Evolutionary conservation across 495 filamentous ascomycete genomes (phyloP), one percentile per base, ranked within the genome.

Genomic region (Penicillium nucicola): DNA sequence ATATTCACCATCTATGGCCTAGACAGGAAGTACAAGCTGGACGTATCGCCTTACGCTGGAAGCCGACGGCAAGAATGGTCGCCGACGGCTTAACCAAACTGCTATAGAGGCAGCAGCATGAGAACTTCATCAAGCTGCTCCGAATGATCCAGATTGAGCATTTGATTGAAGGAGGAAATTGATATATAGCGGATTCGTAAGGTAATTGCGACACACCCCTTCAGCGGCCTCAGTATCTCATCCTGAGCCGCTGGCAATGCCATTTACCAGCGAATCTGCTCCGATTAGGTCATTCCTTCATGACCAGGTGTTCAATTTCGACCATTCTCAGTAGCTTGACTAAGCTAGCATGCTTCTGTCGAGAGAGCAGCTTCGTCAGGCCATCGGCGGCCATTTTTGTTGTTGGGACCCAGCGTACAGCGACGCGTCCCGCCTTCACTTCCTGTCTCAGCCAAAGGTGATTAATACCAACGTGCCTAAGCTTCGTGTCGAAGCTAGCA

Each of bases 391-490:
- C 20, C 45, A 61, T 61, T 2, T 45, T 12, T 5, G 13, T 15
- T 9, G 48, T 60, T 1, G 53, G 42, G 1, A 52, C 47, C 51
- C 30, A 53, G 12, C 37, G 13, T 3, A 57, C 33, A 9, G 25
- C 13, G 2, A 48, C 36, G 11, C 39, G n/a, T 5, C 48, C 49
- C 8, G 4, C 28, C 22, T 45, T 20, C 1, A 55, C 50, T 19
- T 52, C 45, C 40, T 58, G 45, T 22, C 52, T 22, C 4, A 62
- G 42, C 58, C 52, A 59, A 15, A 45, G 28, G 2, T 48, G 18
- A 33, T 54, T 34, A 14, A 60, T 60, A 47, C 60, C 52, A 4
- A 62, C 40, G 28, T 62, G 52, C 1, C 44, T 19, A 10, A 62
- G 52, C 43, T 55, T 52, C 4, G 52, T 62, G 2, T 52, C 25